Conservation (phyloP, 164 flowering plant species). For the Euptelea pleiosperma region DNA sequence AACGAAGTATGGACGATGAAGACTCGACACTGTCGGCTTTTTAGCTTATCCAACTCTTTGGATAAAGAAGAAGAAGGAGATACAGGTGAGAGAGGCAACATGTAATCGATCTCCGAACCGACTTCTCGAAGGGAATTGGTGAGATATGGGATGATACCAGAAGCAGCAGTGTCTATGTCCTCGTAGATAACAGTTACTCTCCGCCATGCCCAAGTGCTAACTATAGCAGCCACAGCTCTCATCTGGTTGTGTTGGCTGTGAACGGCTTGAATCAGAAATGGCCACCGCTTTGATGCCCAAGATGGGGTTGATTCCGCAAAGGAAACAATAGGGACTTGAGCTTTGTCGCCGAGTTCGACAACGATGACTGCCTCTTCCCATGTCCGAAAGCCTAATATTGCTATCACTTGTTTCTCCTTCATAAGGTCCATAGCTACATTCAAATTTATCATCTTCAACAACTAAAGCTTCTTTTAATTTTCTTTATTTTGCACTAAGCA, state of each 20-base stretch:
- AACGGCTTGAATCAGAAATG: conserved; percentile 28
- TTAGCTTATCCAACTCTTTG: conserved; percentile 25
- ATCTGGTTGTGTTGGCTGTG: conserved; percentile 11
- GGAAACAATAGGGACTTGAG: conserved; percentile 26
- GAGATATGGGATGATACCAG: conserved; percentile 21
- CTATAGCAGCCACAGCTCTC: conserved; percentile 29
- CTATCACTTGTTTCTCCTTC: conserved; percentile 17
- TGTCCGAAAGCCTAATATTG: conserved; percentile 23
- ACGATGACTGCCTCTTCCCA: conserved; percentile 28
- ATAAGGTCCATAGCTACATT: conserved; percentile 29
- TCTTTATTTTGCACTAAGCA: no score
- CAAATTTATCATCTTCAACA: neutral
- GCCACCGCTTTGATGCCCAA: conserved; percentile 21
- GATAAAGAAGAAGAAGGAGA: conserved; percentile 9
- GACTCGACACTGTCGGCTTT: conserved; percentile 20
- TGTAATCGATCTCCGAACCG: conserved; percentile 11
- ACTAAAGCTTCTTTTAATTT: no score
- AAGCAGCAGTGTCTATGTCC: conserved; percentile 13
- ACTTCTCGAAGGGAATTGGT: conserved; percentile 16
- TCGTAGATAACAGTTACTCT: conserved; percentile 29
- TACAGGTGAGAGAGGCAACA: conserved; percentile 20
- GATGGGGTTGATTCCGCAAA: conserved; percentile 19
- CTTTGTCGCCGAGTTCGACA: conserved; percentile 19
- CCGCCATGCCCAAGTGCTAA: conserved; percentile 25
- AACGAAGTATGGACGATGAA: conserved; percentile 31